Conservation (phyloP, 345 rosid genomes). For the Diplotaxis tenuifolia region DNA sequence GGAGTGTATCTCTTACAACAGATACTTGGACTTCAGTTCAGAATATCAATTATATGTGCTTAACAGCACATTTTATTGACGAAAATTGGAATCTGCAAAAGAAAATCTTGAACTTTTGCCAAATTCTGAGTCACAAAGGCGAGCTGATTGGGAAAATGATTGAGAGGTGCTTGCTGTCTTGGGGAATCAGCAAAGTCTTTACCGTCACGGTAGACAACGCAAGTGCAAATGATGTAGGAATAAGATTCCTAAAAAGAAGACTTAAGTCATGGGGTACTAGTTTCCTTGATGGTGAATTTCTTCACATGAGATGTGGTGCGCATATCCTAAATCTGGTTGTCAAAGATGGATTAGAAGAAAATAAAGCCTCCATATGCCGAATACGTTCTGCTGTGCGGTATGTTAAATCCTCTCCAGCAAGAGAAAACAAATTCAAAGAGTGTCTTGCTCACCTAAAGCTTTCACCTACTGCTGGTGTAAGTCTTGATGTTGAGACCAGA, state of each 20-base stretch:
- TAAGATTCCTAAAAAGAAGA: conserved; percentile 8
- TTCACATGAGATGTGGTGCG: conserved; percentile 11
- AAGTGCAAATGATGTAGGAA: conserved; percentile 10
- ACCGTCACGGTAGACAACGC: conserved; percentile 20
- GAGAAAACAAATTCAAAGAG: background rate
- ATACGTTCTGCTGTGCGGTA: background rate
- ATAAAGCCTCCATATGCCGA: background rate
- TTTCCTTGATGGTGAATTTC: conserved; percentile 3
- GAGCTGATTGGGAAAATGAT: conserved; percentile 6
- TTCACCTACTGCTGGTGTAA: background rate
- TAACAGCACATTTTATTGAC: background rate
- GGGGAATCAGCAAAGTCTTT: conserved; percentile 21
- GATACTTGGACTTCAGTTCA: conserved; percentile 5
- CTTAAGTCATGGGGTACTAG: background rate
- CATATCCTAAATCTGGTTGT: conserved; percentile 4
- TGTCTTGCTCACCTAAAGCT: background rate
- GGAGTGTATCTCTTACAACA: background rate
- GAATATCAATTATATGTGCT: conserved; percentile 3
- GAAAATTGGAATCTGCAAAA: background rate
- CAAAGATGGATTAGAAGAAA: background rate
- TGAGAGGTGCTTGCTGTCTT: conserved; percentile 19
- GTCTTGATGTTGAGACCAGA: background rate
- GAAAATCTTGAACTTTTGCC: background rate
- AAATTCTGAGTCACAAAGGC: background rate
- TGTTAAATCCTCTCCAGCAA: background rate